Percentiles rank a stretch among this genome's conserved stretches.
phyloP scores from a whole-genome alignment of 192 early-diverging fungal species.

The Rhizophagus clarus region DNA sequence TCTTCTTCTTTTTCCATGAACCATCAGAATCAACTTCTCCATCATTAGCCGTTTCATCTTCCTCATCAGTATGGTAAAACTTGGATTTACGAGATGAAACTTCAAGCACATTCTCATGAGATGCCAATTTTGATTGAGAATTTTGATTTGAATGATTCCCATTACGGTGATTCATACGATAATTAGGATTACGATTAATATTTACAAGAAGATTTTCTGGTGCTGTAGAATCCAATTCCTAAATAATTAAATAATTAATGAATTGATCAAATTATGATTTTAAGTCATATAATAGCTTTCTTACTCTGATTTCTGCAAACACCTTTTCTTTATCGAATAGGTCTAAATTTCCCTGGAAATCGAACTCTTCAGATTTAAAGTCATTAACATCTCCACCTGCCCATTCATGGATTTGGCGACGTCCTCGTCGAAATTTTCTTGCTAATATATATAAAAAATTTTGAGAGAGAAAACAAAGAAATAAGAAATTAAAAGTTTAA shows the following conservation, averaged over 20 bases:
- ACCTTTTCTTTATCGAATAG: constrained; percentile 73
- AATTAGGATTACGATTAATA: constrained; percentile 60
- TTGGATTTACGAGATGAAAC: constrained; percentile 37
- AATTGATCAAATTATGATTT: neutral
- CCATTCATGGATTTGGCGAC: constrained; percentile 52
- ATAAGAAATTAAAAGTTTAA: neutral
- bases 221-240: constrained; percentile 67
- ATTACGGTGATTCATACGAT: constrained; percentile 24
- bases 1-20: constrained; percentile 31
- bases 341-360: constrained; percentile 63
- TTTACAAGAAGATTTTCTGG: constrained; percentile 75
- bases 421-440: constrained; percentile 33
- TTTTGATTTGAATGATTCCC: constrained; percentile 24
- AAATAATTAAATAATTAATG: constrained; percentile 28
- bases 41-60: constrained; percentile 34
- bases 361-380: constrained; percentile 65
- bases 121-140: constrained; percentile 46
- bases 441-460: constrained; percentile 24
- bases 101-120: constrained; percentile 73
- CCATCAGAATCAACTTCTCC: constrained; percentile 35
- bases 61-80: constrained; percentile 29
- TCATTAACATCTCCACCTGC: constrained; percentile 60
- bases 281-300: neutral
- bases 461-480: neutral
- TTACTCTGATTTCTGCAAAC: constrained; percentile 68